A percentile compares a stretch with the other conserved stretches of the same genome.
Evolutionary conservation across 2,329 filamentous ascomycete genomes (phyloP).

Genomic region (Epichloe sp.): DNA sequence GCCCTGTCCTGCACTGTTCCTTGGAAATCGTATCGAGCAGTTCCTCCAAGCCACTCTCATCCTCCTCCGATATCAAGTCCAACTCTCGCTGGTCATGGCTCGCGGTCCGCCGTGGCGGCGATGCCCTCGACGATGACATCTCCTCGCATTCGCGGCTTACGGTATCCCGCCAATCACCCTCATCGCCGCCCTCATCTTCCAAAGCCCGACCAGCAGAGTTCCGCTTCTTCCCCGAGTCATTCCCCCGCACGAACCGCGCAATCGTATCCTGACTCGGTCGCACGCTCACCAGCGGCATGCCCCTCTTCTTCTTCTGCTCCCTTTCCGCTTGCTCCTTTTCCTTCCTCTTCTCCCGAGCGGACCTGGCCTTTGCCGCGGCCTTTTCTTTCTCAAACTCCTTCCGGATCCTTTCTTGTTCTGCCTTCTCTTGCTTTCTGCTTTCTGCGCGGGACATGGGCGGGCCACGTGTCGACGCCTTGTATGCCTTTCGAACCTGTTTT

Average conservation of each 20-base stretch:
- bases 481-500: conserved; percentile 27
- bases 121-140: neutral
- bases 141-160: neutral
- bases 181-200: neutral
- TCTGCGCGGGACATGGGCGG: conserved; percentile 28
- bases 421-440: conserved; percentile 24
- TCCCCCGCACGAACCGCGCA: conserved; percentile 33
- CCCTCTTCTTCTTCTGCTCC: conserved; percentile 36
- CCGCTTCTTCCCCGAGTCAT: conserved; percentile 19
- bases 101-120: neutral
- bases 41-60: conserved; percentile 14
- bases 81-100: conserved; percentile 5
- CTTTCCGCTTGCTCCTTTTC: conserved; percentile 36
- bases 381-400: conserved; percentile 38
- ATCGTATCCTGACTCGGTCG: conserved; percentile 46
- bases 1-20: conserved; percentile 8
- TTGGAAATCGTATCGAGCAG: conserved; percentile 7
- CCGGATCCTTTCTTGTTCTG: conserved; percentile 41
- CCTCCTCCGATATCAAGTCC: conserved; percentile 11
- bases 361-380: conserved; percentile 32
- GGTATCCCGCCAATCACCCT: neutral
- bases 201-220: neutral
- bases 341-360: conserved; percentile 40
- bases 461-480: conserved; percentile 20
- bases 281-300: conserved; percentile 40